Evolutionary conservation across 176 grass and related monocot genomes (phyloP), one percentile per base, ranked within the genome.

Genomic region (Dactylis glomerata): DNA sequence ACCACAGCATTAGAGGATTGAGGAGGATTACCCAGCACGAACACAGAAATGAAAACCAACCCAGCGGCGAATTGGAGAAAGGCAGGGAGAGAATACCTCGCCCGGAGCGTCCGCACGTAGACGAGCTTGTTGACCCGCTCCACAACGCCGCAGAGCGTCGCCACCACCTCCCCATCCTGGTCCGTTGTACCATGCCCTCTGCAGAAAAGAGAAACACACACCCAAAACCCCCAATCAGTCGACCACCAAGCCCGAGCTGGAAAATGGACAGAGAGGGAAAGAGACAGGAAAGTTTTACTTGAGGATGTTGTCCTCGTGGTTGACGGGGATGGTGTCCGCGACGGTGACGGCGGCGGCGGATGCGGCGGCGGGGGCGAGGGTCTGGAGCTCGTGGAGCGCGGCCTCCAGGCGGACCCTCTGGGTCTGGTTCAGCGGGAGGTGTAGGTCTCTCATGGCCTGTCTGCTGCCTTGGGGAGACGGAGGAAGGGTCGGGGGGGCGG

Each of bases 81-180:
- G 31, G 55, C 22, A 51, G 13, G 62, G 49, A 44, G 30, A 6
- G 23, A 59, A 19, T 86, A 99, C 93, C 93, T 99, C 36, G 97
- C 88, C 70, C 86, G 81, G 26, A 94, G 93, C 22, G 97, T 81
- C 22, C 90, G 88, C 17, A 99, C 92, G 33, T 96, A 99, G 63
- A 99, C 91, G 70, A 99, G 89, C 78, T 99, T 99, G 86, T 99
- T 89, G 41, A 99, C 92, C 69, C 97, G 90, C 86, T 99, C 97
- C 26, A 99, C 88, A 11, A 99, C 78, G 23, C 97, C 97, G 68
- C 97, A 99, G 24, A 99, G 57, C 10, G 96, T 92, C 24, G 96
- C 96, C 75, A 96, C 91, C 67, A 99, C 91, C 86, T 99, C 81
- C 32, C 91, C 93, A 8, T 92, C 90, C 34, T 89, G 82, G 37